Base-by-base conservation (phyloP, 139 green algal genomes). In the Tetradesmus lagerheimii region DNA sequence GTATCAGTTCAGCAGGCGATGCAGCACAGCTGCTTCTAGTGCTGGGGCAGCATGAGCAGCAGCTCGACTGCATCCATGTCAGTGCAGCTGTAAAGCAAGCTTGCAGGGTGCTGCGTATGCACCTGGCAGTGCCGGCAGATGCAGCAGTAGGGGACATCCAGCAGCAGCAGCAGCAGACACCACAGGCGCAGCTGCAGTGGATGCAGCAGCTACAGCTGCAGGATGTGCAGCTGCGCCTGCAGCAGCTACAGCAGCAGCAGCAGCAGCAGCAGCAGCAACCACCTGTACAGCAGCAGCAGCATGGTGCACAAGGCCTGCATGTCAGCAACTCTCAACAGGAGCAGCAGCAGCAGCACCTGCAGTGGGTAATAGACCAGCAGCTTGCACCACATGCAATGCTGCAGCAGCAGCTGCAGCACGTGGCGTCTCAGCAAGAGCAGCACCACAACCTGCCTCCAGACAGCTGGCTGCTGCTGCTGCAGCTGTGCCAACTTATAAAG, bases 1-100 rank as follows among this genome's bases (percentile, higher is more conserved):
- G 39, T 27, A 71, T 91, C 8, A 37, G 18, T 23, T 34, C 12
- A 16, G 78, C 87, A 35, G 4, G 41, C 8, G 37, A 45, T 14
- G 25, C 75, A 20, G 57, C 37, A 27, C 47, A 79, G 11, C 50
- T 85, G 76, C 86, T 80, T 12, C 37, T 62, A 35, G 11, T 90
- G 23, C 76, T 86, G 50, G 6, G 29, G 39, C 50, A 79, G 18
- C 27, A 62, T 6, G 23, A 62, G 2, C 25, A 66, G 50, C 76
- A 80, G 43, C 37, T 86, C 27, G 76, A 90, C 37, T n/a, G 38
- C 50, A 85, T 86, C 57, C 86, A 90, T 43, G 76, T 85, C 25
- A 80, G 37, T n/a, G 76, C 86, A 35, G 76, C 76, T 43, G 37
- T 77, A 16, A 90, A 66, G n/a, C 85, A 89, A 29, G 41, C n/a